Percentiles rank a stretch among this genome's conserved stretches.
Evolutionary conservation across 306 rosid species (phyloP).

Genomic region (Rosa multiflora): DNA sequence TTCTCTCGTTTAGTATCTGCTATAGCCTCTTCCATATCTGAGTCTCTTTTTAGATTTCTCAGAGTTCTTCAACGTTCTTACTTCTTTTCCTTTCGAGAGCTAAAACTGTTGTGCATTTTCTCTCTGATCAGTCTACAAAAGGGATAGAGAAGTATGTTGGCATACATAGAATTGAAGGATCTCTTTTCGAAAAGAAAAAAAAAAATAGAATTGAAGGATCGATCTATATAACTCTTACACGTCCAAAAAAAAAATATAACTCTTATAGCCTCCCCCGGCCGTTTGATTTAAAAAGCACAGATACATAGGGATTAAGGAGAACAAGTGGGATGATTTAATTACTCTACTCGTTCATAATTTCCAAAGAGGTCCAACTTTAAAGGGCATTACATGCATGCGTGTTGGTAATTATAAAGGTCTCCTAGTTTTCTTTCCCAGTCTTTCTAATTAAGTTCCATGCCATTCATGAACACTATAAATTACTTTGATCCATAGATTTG

Average conservation of each 20-base stretch:
- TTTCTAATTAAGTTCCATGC: background rate
- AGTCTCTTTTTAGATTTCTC: background rate
- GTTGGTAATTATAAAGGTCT: conserved; percentile 16
- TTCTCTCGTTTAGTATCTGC: background rate
- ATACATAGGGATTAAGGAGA: background rate
- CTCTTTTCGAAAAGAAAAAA: too few species aligned
- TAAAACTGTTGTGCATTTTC: background rate
- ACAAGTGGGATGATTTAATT: background rate
- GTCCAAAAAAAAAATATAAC: background rate
- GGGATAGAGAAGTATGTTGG: too few species aligned
- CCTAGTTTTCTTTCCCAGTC: background rate
- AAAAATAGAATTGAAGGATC: background rate
- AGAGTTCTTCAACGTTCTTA: background rate
- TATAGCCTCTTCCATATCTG: background rate
- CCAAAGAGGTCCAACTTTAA: background rate
- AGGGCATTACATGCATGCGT: conserved; percentile 3
- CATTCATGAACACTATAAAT: background rate
- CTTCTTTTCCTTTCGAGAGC: background rate
- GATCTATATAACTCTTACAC: too few species aligned
- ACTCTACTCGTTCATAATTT: background rate
- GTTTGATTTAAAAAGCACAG: background rate
- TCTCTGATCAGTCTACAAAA: background rate
- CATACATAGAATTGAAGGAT: background rate
- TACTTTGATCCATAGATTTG: too few species aligned
- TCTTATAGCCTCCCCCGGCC: background rate